phyloP scores from a whole-genome alignment of 352 stramenopile species.

The Globisporangium nunn region DNA sequence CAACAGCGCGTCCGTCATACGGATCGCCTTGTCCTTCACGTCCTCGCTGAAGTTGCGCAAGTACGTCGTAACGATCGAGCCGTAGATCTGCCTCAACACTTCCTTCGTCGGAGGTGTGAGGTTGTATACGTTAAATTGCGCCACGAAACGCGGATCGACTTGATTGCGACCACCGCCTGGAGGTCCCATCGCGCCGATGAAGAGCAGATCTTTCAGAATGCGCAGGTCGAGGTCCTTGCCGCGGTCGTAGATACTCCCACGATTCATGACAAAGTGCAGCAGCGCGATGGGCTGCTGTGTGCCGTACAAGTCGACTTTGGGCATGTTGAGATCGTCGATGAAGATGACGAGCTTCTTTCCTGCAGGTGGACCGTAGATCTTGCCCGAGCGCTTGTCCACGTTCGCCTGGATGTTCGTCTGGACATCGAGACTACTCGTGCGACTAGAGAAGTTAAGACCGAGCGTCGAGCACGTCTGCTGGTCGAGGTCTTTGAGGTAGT shows the following conservation, averaged over 20 bases:
- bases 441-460: constrained; percentile 91
- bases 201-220: constrained; percentile 90
- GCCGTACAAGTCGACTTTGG: constrained; percentile 93
- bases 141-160: constrained; percentile 92
- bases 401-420: constrained; percentile 94
- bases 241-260: constrained; percentile 90
- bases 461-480: constrained; percentile 59
- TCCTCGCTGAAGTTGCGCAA: constrained; percentile 85
- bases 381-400: constrained; percentile 93
- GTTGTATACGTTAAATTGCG: constrained; percentile 96
- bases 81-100: constrained; percentile 91
- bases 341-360: constrained; percentile 94
- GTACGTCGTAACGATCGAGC: constrained; percentile 88
- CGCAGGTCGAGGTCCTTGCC: constrained; percentile 93
- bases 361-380: constrained; percentile 90
- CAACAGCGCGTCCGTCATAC: constrained; percentile 85
- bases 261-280: constrained; percentile 91
- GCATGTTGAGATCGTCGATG: constrained; percentile 97
- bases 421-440: constrained; percentile 91
- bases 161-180: constrained; percentile 91
- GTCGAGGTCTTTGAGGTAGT: constrained; percentile 85
- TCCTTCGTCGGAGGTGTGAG: constrained; percentile 87
- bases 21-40: constrained; percentile 67
- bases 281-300: constrained; percentile 94
- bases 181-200: constrained; percentile 93